Percentiles rank a stretch among this genome's conserved stretches.
Evolutionary conservation across 805 yeast genomes (phyloP).

Genomic region (Jamesozyma jinghongensis): DNA sequence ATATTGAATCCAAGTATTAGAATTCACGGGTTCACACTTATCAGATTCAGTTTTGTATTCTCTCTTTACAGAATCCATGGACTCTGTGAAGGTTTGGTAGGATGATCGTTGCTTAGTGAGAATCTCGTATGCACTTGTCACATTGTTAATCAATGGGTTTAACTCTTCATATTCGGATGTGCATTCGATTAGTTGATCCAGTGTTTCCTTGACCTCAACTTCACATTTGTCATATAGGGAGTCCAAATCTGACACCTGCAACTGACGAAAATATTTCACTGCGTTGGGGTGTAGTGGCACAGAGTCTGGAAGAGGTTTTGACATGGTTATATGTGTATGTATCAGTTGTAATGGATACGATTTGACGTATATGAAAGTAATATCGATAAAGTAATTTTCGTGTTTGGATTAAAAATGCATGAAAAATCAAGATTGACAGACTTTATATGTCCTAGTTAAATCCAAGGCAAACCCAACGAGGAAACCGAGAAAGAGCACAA

Average conservation of each 20-base stretch:
- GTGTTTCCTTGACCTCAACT: slow-evolving; percentile 13
- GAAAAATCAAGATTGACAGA: too few species aligned
- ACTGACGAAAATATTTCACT: slow-evolving; percentile 10
- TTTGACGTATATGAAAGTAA: too few species aligned
- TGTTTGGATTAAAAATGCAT: too few species aligned
- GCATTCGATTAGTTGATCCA: slow-evolving; percentile 12
- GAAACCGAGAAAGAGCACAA: not conserved
- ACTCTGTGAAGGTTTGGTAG: not conserved
- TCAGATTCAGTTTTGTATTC: slow-evolving; percentile 3
- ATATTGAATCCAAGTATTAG: slow-evolving; percentile 8
- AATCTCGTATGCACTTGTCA: not conserved
- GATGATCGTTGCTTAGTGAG: not conserved
- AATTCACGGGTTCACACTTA: not conserved
- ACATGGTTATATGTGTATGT: too few species aligned
- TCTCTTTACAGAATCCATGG: not conserved
- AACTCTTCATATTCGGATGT: slow-evolving; percentile 4
- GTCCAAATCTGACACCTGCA: slow-evolving; percentile 10
- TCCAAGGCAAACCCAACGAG: too few species aligned
- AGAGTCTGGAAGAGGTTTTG: slow-evolving; percentile 6
- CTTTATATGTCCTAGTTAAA: too few species aligned
- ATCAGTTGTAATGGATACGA: too few species aligned
- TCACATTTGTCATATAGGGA: slow-evolving; percentile 8
- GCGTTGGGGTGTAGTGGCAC: slow-evolving; percentile 19
- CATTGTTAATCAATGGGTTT: not conserved
- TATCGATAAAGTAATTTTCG: too few species aligned